phyloP scores from a whole-genome alignment of 441 rosid species.

The Manihot esculenta region DNA sequence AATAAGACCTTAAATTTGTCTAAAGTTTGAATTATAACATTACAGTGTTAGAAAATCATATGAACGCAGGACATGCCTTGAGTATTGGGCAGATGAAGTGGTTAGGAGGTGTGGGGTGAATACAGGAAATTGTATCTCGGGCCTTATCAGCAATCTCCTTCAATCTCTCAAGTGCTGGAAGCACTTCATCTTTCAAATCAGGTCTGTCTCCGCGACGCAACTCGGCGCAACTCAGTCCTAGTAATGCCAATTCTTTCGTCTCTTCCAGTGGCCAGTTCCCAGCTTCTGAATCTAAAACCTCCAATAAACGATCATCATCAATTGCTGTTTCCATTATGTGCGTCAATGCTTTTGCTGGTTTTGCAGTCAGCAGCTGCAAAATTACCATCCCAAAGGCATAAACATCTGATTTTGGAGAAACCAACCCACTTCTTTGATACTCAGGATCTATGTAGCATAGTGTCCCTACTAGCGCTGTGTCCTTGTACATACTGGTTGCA shows the following conservation, averaged over 20 bases:
- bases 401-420: constrained; percentile 78
- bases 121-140: constrained; percentile 26
- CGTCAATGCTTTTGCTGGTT: constrained; percentile 72
- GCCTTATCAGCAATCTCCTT: constrained; percentile 48
- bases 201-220: constrained; percentile 81
- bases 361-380: constrained; percentile 79
- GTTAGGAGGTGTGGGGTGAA: constrained; percentile 43
- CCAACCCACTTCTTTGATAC: constrained; percentile 72
- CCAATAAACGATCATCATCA: constrained; percentile 39
- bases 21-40: neutral
- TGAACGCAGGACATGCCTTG: constrained; percentile 56
- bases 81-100: constrained; percentile 85
- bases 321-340: constrained; percentile 69
- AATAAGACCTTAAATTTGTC: neutral
- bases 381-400: constrained; percentile 88
- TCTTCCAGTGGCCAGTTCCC: constrained; percentile 80
- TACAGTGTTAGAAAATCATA: neutral
- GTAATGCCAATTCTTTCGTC: constrained; percentile 62
- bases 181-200: constrained; percentile 60
- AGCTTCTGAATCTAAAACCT: constrained; percentile 65
- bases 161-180: constrained; percentile 73
- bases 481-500: constrained; percentile 39
- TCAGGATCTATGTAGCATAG: constrained; percentile 87
- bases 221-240: constrained; percentile 80
- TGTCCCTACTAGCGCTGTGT: constrained; percentile 80